Conservation (phyloP, 2,329 filamentous ascomycete species). For the Ceratocystis eucalypticola region DNA sequence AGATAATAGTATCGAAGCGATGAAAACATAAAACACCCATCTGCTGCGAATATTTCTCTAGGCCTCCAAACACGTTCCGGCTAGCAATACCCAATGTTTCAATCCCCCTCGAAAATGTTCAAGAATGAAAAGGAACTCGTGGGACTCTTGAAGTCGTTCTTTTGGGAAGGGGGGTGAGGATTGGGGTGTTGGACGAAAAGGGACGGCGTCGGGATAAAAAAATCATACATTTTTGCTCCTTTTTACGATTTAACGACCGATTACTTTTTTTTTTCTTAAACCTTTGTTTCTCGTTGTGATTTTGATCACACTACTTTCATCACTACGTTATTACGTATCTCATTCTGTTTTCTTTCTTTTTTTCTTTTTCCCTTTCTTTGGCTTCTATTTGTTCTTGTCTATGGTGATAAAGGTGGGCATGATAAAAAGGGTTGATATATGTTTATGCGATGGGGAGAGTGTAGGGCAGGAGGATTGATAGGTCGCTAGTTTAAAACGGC, state of each 20-base stretch:
- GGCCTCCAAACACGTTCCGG: conserved; percentile 21
- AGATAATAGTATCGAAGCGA: conserved; percentile 7
- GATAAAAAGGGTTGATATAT: background rate
- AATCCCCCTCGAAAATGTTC: conserved; percentile 25
- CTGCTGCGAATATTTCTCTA: background rate
- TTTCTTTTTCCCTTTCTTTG: conserved; percentile 16
- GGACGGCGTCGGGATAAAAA: background rate
- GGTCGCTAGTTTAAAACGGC: background rate
- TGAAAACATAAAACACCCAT: conserved; percentile 21
- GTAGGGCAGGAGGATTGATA: background rate
- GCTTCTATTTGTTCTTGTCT: background rate
- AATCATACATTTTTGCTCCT: background rate
- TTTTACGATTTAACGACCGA: conserved; percentile 7
- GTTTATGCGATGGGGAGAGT: background rate
- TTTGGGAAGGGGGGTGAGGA: background rate
- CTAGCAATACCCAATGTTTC: conserved; percentile 26
- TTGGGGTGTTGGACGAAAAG: conserved; percentile 11
- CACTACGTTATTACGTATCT: conserved; percentile 16
- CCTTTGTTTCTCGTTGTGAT: conserved; percentile 18
- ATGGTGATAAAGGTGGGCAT: background rate
- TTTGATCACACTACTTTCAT: conserved; percentile 12
- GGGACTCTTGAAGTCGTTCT: conserved; percentile 10
- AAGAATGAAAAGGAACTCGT: background rate
- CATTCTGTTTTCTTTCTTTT: conserved; percentile 18
- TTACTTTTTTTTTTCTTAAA: conserved; percentile 20